These are phyloP conservation scores for Aleurites moluccanus DNA, from an alignment of 441 rosid genomes.

Conservation along the genomic window DNA sequence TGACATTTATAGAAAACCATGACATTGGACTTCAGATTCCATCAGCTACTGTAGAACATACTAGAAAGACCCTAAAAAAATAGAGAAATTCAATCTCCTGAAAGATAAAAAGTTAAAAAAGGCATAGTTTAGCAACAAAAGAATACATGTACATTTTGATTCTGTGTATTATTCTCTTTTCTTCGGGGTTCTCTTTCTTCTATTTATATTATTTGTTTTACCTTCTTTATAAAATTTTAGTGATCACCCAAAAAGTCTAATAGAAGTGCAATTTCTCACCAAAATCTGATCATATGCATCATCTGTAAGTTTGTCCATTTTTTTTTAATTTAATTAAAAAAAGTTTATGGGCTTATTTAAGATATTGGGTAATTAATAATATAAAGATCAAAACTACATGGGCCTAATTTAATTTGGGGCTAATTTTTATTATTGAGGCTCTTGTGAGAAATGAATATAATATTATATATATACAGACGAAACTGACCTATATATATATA, in stretches of 20 bases:
- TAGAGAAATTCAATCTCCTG: slow-evolving; percentile 97
- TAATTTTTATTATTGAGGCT: too few species aligned
- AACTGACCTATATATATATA: too few species aligned
- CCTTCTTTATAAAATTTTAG: slow-evolving; percentile 16
- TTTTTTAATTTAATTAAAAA: too few species aligned
- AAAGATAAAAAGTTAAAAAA: neutral
- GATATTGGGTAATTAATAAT: too few species aligned
- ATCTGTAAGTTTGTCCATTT: slow-evolving; percentile 20
- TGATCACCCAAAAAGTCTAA: slow-evolving; percentile 11
- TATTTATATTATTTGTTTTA: slow-evolving; percentile 16
- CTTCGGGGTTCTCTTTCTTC: neutral
- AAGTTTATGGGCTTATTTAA: too few species aligned
- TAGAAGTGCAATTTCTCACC: slow-evolving; percentile 20
- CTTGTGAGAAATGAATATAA: too few species aligned
- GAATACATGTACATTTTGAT: slow-evolving; percentile 4
- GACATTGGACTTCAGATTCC: slow-evolving; percentile 56
- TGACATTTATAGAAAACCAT: slow-evolving; percentile 51
- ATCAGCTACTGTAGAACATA: slow-evolving; percentile 46
- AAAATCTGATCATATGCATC: slow-evolving; percentile 19
- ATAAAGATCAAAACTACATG: too few species aligned
- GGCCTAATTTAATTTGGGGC: too few species aligned
- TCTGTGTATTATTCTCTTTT: slow-evolving; percentile 4
- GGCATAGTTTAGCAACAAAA: neutral
- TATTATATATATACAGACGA: too few species aligned
- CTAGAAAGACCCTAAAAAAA: slow-evolving; percentile 74